Conservation (phyloP, 23 red algal genomes). For the Chondrus crispus region DNA sequence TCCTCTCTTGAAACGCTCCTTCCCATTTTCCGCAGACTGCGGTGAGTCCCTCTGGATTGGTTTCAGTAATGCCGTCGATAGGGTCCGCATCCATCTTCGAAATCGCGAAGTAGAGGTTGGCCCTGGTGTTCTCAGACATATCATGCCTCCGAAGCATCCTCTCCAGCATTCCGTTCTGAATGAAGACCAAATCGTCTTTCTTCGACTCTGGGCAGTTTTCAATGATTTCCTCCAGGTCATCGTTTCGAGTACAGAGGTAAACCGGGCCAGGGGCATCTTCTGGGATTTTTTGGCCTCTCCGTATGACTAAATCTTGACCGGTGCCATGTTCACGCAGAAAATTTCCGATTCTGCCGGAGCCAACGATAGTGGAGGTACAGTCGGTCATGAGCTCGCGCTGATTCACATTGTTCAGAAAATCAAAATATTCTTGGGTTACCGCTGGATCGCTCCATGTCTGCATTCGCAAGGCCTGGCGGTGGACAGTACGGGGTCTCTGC, state of each 20-base stretch:
- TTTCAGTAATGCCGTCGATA: slow-evolving; percentile 83
- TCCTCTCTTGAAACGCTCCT: slow-evolving; percentile 61
- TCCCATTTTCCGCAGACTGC: slow-evolving; percentile 87
- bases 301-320: slow-evolving; percentile 50
- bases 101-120: slow-evolving; percentile 90
- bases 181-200: slow-evolving; percentile 83
- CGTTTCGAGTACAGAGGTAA: slow-evolving; percentile 95
- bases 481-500: too few relatives aligned
- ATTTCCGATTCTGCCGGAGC: slow-evolving; percentile 80
- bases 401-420: slow-evolving; percentile 14
- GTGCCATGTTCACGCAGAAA: slow-evolving; percentile 55
- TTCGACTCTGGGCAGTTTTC: slow-evolving; percentile 53
- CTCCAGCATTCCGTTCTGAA: slow-evolving; percentile 93
- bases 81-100: slow-evolving; percentile 63
- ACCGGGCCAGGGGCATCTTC: slow-evolving; percentile 82
- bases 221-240: slow-evolving; percentile 79
- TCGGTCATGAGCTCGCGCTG: slow-evolving; percentile 34
- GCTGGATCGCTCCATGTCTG: slow-evolving; percentile 60
- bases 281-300: slow-evolving; percentile 61
- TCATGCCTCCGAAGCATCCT: slow-evolving; percentile 60
- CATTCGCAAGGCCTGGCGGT: too few relatives aligned
- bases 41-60: slow-evolving; percentile 70
- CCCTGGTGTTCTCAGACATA: slow-evolving; percentile 66
- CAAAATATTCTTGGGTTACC: slow-evolving; percentile 54
- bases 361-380: slow-evolving; percentile 74